Conservation (phyloP, 2,329 filamentous ascomycete species). For the Thelonectria olida region DNA sequence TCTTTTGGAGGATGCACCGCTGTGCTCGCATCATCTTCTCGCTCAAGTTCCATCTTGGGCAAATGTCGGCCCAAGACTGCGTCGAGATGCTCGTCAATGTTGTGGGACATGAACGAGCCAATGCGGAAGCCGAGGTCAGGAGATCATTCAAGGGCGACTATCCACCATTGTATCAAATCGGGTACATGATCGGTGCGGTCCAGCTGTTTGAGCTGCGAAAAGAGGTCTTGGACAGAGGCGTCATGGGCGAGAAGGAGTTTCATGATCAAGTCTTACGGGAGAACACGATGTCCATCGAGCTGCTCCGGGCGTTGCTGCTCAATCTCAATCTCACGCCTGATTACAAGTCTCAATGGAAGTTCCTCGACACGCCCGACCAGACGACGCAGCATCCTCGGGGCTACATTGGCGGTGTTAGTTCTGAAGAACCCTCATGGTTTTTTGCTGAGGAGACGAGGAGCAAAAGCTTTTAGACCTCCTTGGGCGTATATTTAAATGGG, state of each 20-base stretch:
- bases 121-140: slow-evolving; percentile 68
- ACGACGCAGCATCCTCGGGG: background rate
- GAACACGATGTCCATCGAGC: slow-evolving; percentile 64
- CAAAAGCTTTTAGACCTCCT: no score
- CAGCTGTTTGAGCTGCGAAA: slow-evolving; percentile 61
- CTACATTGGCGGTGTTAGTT: no score
- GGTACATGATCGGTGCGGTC: slow-evolving; percentile 67
- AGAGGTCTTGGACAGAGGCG: slow-evolving; percentile 53
- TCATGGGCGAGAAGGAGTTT: slow-evolving; percentile 61
- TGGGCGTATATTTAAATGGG: no score
- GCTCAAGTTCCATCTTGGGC: slow-evolving; percentile 65
- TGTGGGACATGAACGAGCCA: slow-evolving; percentile 67
- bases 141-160: slow-evolving; percentile 66
- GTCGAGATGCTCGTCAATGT: slow-evolving; percentile 64
- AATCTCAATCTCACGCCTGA: slow-evolving; percentile 52
- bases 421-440: no score
- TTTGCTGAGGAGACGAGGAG: no score
- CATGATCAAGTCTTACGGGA: slow-evolving; percentile 62
- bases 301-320: slow-evolving; percentile 59
- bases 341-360: slow-evolving; percentile 60
- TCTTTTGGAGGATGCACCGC: slow-evolving; percentile 72
- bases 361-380: slow-evolving; percentile 40
- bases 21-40: slow-evolving; percentile 68
- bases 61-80: slow-evolving; percentile 62
- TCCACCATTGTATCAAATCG: slow-evolving; percentile 66